A percentile compares a stretch with the other conserved stretches of the same genome.
Evolutionary conservation across 805 yeast genomes (phyloP).

Genomic region (Ogataea ganodermae): DNA sequence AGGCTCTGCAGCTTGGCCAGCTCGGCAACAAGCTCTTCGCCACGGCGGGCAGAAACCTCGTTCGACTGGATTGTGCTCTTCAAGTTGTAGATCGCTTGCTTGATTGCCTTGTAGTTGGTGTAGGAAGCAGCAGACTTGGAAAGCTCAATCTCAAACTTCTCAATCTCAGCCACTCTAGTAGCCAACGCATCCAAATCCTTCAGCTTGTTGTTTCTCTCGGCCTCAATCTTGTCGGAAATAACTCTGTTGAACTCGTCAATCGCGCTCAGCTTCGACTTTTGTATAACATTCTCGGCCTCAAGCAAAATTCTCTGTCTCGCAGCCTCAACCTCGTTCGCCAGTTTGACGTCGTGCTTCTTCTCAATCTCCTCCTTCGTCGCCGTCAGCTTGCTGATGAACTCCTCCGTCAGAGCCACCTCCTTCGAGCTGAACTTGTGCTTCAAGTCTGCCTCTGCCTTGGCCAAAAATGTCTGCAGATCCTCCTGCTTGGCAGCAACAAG

Average conservation of each 20-base stretch:
- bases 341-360: constrained; percentile 55
- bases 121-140: constrained; percentile 44
- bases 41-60: constrained; percentile 41
- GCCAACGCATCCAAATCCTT: constrained; percentile 64
- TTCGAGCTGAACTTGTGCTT: constrained; percentile 37
- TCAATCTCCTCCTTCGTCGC: constrained; percentile 63
- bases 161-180: constrained; percentile 55
- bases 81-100: constrained; percentile 46
- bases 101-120: constrained; percentile 42
- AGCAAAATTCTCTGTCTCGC: constrained; percentile 63
- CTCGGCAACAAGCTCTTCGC: constrained; percentile 50
- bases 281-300: constrained; percentile 73
- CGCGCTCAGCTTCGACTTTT: constrained; percentile 66
- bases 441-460: constrained; percentile 35
- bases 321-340: constrained; percentile 66
- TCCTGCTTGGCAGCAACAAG: constrained; percentile 23
- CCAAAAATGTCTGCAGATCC: constrained; percentile 25
- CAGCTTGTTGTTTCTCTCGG: constrained; percentile 79
- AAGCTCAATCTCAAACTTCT: constrained; percentile 48
- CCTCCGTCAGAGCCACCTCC: constrained; percentile 53
- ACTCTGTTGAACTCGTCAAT: constrained; percentile 64
- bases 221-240: constrained; percentile 60
- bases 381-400: constrained; percentile 61
- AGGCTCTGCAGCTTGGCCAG: constrained; percentile 39
- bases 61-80: constrained; percentile 39